These are phyloP conservation scores for Senna tora DNA, from an alignment of 306 rosid genomes.

Conservation along the genomic window DNA sequence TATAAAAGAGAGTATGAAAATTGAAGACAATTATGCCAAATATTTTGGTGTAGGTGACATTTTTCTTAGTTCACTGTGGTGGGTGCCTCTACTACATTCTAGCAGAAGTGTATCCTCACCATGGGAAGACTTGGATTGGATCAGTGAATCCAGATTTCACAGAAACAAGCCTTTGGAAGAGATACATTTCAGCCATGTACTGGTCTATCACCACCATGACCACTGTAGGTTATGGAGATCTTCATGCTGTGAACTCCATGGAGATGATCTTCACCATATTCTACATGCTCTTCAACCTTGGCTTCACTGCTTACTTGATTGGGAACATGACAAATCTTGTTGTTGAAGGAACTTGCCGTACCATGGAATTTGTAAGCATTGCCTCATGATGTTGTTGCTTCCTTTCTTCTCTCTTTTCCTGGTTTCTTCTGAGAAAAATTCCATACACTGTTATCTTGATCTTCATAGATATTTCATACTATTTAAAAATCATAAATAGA, in stretches of 20 bases:
- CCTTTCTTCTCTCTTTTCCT: background rate
- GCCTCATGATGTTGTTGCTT: background rate
- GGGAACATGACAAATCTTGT: slow-evolving; percentile 98
- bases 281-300: slow-evolving; percentile 94
- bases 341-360: slow-evolving; percentile 92
- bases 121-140: slow-evolving; percentile 90
- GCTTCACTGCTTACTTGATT: slow-evolving; percentile 91
- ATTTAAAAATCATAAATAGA: too few relatives aligned
- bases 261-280: slow-evolving; percentile 89
- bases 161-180: slow-evolving; percentile 64
- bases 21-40: slow-evolving; percentile 10
- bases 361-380: slow-evolving; percentile 89
- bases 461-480: too few relatives aligned
- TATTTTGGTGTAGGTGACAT: slow-evolving; percentile 63
- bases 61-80: slow-evolving; percentile 74
- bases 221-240: slow-evolving; percentile 95
- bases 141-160: slow-evolving; percentile 63
- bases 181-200: slow-evolving; percentile 81
- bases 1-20: too few relatives aligned
- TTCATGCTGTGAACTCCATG: slow-evolving; percentile 77
- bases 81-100: slow-evolving; percentile 85
- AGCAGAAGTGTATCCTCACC: slow-evolving; percentile 70
- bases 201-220: slow-evolving; percentile 98
- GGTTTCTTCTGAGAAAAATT: background rate
- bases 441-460: background rate